Evolutionary conservation across 345 rosid species (phyloP), one percentile per base, ranked within the genome.

Genomic region (Heritiera littoralis): DNA sequence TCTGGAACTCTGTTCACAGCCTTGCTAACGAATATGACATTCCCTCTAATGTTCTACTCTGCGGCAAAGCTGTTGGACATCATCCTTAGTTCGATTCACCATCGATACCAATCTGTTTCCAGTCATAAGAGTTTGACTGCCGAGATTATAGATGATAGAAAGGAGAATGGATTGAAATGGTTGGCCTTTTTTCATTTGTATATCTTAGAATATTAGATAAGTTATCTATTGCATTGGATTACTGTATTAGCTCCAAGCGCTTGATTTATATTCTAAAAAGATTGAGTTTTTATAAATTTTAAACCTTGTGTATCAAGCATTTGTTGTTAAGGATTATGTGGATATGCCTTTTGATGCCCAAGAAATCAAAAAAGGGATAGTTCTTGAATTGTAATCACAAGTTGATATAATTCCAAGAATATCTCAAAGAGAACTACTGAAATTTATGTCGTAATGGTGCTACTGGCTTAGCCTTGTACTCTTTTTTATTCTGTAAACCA

Each of bases 1-100:
- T 96, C 15, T 92, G 92, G 92, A 86, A 80, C 79, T 64, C 90
- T 54, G 89, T 73, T 13, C 88, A 81, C 14, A 92, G 90, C 77
- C 91, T 89, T 18, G 71, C 90, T 0, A 93, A 90, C 72, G 98
- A 95, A 82, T 93, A 95, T 59, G 84, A 75, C 68, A 89, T 91
- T 77, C 99, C 98, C 74, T 81, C 88, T 28, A 95, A 95, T 83
- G 89, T 79, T 79, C 88, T 91, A 51, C 90, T 89, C 11, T 95
- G 98, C 60, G 97, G 98, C 83, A 91, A 91, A 92, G 98, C 97
- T 64, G 71, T 77, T 1, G 92, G 96, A 52, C 81, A 80, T 35
- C 95, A 78, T 66, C 75, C 35, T 59, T 90, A 87, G 84, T 32
- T 40, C 7, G 49, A 69, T 77, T 58, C 71, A 48, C 66, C 46